These are phyloP conservation scores for Dothiorella sarmentorum DNA, from an alignment of 2,329 filamentous ascomycete genomes.

Conservation along the genomic window DNA sequence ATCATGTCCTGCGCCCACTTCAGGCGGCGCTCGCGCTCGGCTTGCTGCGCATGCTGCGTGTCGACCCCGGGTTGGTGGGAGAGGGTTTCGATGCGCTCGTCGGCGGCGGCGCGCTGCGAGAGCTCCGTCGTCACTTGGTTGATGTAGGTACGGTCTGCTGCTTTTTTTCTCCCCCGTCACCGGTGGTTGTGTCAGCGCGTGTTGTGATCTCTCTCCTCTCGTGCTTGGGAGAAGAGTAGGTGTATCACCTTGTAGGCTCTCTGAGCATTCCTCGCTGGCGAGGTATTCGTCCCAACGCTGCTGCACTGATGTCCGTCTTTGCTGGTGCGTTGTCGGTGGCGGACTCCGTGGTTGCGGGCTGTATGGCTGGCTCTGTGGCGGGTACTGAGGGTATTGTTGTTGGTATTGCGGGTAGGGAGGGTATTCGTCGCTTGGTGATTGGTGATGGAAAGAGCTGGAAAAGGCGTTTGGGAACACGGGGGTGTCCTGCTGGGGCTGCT, in stretches of 20 bases:
- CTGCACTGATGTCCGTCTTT: constrained; percentile 11
- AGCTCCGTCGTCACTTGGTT: constrained; percentile 12
- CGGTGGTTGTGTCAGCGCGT: not conserved
- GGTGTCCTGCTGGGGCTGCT: not conserved
- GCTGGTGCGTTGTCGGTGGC: not conserved
- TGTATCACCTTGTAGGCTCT: constrained; percentile 13
- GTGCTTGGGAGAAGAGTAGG: not conserved
- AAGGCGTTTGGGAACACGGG: not conserved
- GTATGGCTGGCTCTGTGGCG: not conserved
- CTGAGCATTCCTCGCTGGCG: constrained; percentile 11
- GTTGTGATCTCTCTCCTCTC: not conserved
- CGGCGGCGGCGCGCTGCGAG: constrained; percentile 5
- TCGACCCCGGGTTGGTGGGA: not conserved
- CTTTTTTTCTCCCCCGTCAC: too few species aligned
- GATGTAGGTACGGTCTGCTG: constrained; percentile 8
- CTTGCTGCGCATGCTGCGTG: constrained; percentile 1
- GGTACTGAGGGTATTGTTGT: not conserved
- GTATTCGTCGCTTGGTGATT: not conserved
- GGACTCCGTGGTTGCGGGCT: not conserved
- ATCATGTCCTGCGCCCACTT: constrained; percentile 19
- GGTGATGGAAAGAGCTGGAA: constrained; percentile 5
- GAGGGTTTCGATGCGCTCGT: constrained; percentile 2
- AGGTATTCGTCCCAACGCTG: constrained; percentile 17
- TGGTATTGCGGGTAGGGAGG: not conserved
- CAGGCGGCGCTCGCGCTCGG: constrained; percentile 13